Evolutionary conservation across 83 land plant genomes (phyloP).

Genomic region (Thuja plicata): DNA sequence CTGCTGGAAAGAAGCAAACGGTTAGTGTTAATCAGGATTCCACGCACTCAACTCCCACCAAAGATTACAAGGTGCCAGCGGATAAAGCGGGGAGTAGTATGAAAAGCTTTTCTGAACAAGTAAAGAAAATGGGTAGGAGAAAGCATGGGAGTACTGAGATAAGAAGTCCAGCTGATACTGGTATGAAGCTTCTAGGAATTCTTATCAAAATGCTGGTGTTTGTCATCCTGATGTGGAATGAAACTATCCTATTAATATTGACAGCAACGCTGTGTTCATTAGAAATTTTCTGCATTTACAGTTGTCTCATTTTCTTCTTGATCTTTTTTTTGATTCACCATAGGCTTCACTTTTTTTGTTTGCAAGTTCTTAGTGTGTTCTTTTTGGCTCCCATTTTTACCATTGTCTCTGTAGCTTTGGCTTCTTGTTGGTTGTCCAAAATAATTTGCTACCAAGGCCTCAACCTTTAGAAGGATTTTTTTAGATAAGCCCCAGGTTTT

Average conservation of each 20-base stretch:
- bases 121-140: constrained; percentile 1
- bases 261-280: background rate
- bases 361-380: background rate
- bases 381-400: background rate
- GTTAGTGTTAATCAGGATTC: background rate
- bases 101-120: background rate
- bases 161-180: constrained; percentile 4
- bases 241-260: background rate
- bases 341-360: background rate
- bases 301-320: background rate
- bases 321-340: background rate
- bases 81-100: background rate
- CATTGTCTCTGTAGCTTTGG: background rate
- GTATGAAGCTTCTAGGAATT: constrained; percentile 9
- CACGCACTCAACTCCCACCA: background rate
- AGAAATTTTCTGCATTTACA: background rate
- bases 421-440: background rate
- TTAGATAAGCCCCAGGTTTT: background rate
- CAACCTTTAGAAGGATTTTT: background rate
- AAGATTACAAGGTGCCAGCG: background rate
- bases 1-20: background rate
- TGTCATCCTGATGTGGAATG: background rate
- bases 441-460: background rate
- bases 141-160: background rate
- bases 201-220: background rate